Evolutionary conservation across 2,329 filamentous ascomycete species (phyloP).

Genomic region (Ceratocystis eucalypticola): DNA sequence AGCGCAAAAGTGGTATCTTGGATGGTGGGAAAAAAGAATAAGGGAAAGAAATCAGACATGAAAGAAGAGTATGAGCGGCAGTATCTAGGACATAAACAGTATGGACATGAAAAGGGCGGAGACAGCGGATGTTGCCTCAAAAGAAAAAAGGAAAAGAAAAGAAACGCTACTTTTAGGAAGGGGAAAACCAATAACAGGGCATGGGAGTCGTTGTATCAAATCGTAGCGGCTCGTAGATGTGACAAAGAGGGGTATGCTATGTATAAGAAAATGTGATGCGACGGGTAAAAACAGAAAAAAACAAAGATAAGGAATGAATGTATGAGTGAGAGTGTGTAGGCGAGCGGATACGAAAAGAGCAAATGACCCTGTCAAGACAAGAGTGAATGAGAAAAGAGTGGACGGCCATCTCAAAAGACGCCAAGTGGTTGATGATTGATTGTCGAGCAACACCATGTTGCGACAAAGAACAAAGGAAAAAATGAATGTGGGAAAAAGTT

Average conservation of each 20-base stretch:
- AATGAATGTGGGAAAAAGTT: not conserved
- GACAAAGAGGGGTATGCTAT: not conserved
- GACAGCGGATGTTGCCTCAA: not conserved
- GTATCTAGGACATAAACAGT: not conserved
- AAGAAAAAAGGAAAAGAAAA: constrained; percentile 3
- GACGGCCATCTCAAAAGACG: constrained; percentile 16
- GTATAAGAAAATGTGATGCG: not conserved
- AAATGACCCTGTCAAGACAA: not conserved
- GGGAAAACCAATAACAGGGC: constrained; percentile 8
- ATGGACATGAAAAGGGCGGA: not conserved
- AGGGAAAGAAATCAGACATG: not conserved
- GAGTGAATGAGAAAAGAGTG: constrained; percentile 6
- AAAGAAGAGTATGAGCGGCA: not conserved
- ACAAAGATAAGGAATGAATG: not conserved
- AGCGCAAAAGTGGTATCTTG: not conserved
- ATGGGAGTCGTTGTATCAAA: constrained; percentile 1
- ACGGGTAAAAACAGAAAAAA: not conserved
- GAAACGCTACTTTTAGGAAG: constrained; percentile 7
- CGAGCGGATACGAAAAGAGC: not conserved
- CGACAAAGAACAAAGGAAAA: constrained; percentile 3
- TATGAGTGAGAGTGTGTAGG: not conserved
- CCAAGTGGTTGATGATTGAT: not conserved
- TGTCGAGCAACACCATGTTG: not conserved
- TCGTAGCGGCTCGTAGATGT: constrained; percentile 2
- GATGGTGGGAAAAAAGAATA: not conserved